Base-by-base conservation (phyloP, 768 basidiomycete species). In the Calocybe cyanea region DNA sequence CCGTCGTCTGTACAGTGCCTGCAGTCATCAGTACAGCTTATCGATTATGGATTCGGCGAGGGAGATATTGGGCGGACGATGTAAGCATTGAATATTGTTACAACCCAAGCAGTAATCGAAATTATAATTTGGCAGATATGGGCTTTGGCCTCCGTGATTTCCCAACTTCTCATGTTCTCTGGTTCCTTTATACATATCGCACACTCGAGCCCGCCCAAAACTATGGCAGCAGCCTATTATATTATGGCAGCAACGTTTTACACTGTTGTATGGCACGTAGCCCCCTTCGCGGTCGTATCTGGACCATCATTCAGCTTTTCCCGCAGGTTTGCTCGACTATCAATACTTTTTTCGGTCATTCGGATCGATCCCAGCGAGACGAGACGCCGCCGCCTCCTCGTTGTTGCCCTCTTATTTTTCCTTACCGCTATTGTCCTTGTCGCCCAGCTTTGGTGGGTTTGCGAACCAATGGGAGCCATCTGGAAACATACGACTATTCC, bases 271-370 rank as follows among this genome's bases (percentile, higher is more conserved):
- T 73, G 70, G 72, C 70, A 34, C 13, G 39, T 21, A 15, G 2
- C 10, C 4, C 35, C 19, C 21, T 31, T 3, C 9, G 32, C 34
- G n/a, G n/a, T n/a, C n/a, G 36, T 18, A 35, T 11, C 15, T 23
- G 31, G 14, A n/a, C 23, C 30, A n/a, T n/a, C 18, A 8, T 34
- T 38, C 21, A 18, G 15, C 10, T 14, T 37, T n/a, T 24, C 8
- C 17, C 9, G 41, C 17, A 75, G 74, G 72, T 66, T 62, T 30
- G 63, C 77, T 2, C 70, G 77, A 15, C 60, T 77, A n/a, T 71
- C 76, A 19, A 77, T 78, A 35, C 59, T 80, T 6, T 76, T 75
- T 60, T 78, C 77, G 5, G 67, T 80, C 48, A 71, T 78, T 42
- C 74, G 78, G 30, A 67, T 79, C 53, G 72, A 74, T 42, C 71